Base-by-base conservation (phyloP, 2,329 filamentous ascomycete genomes). In the Ophiostoma fasciatum region DNA sequence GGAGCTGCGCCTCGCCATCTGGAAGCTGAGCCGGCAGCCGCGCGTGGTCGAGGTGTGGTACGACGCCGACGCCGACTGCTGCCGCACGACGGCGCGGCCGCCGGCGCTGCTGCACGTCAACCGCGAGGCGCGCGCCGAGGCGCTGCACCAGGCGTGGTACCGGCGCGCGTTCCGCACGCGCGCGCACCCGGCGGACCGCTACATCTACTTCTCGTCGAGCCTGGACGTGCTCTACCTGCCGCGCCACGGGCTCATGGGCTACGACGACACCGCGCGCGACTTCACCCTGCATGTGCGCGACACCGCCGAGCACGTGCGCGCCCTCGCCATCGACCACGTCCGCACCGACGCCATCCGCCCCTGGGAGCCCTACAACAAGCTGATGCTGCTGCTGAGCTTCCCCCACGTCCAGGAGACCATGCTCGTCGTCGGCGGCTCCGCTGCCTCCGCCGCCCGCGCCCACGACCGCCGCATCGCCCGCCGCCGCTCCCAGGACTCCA, bases 331-430 rank as follows among this genome's bases (percentile, higher is more conserved):
- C 31, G 63, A 67, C 46, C 58, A 64, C 37, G 60, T 66, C 23
- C 53, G 53, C 20, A 49, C 57, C 13, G 51, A 57, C 23, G 53
- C 64, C 35, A 58, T 63, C 33, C 51, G 61, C 25, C 63, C 62
- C 13, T 66, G 63, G 63, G 63, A 67, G 51, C 59, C 58, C 10
- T 67, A 66, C 51, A 64, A 63, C 51, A 66, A 66, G 49, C 60
- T 62, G 22, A 54, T 55, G 18, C 47, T 66, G 28, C 54, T 66
- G 35, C 50, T 59, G 31, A 57, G 54, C 36, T 65, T 64, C 33
- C 53, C 52, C 3, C 47, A 52, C 19, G 47, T 60, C 21, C 45
- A 53, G 41, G 54, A 61, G 47, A 53, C 58, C 28, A 55, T 54
- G 32, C 36, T 63, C 11, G 53, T 62, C 20, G 43, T 59, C 28